Conservation (phyloP, 2,329 filamentous ascomycete species). For the Pyricularia pennisetigena region DNA sequence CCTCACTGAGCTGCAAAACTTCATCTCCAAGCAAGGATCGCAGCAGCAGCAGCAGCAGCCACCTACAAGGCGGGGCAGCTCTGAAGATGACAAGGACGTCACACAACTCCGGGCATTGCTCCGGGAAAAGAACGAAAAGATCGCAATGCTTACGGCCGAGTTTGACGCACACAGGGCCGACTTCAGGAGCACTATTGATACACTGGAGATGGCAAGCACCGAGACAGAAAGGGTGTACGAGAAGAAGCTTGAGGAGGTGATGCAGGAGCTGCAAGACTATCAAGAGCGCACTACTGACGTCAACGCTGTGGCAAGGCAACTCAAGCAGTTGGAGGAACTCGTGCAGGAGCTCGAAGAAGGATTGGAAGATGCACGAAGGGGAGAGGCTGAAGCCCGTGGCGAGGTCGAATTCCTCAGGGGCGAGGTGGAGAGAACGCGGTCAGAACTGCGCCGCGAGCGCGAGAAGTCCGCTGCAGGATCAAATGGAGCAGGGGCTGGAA, state of each 20-base stretch:
- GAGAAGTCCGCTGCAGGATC: constrained; percentile 62
- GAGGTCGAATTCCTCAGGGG: constrained; percentile 94
- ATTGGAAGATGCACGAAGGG: constrained; percentile 84
- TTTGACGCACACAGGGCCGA: constrained; percentile 93
- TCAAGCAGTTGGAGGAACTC: constrained; percentile 91
- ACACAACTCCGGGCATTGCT: constrained; percentile 71
- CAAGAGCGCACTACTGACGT: constrained; percentile 82
- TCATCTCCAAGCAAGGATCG: constrained; percentile 35
- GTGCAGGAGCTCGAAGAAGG: constrained; percentile 97
- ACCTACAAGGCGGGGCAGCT: constrained; percentile 29
- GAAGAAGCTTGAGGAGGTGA: constrained; percentile 76
- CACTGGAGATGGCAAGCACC: constrained; percentile 85
- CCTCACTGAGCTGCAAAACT: constrained; percentile 66
- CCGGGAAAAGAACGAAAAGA: constrained; percentile 94
- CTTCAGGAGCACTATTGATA: constrained; percentile 94
- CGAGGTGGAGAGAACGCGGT: constrained; percentile 83
- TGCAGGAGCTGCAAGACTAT: constrained; percentile 73
- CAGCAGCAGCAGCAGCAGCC: constrained; percentile 13
- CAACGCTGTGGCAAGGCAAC: constrained; percentile 77
- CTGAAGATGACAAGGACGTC: constrained; percentile 59
- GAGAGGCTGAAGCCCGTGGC: constrained; percentile 88
- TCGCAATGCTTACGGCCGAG: constrained; percentile 82
- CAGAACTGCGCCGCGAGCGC: constrained; percentile 78
- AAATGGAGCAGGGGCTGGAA: constrained; percentile 20
- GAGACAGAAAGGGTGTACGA: constrained; percentile 97